Percentiles rank a stretch among this genome's conserved stretches.
These are phyloP conservation scores for Polyplosphaeria fusca DNA, from an alignment of 495 filamentous ascomycete genomes.

Conservation along the genomic window DNA sequence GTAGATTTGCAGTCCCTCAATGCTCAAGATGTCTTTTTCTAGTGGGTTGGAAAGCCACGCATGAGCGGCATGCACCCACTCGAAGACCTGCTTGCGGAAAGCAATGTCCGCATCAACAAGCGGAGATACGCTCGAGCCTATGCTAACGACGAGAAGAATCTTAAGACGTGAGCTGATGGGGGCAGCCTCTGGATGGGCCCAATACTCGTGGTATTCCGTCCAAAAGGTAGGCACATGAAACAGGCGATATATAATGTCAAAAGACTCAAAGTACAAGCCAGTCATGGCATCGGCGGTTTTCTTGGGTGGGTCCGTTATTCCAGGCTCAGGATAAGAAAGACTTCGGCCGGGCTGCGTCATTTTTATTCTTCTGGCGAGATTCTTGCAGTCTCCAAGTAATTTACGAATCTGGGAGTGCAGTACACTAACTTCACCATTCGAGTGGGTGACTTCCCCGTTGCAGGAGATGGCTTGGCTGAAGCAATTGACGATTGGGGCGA, in stretches of 20 bases:
- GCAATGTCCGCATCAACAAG: constrained; percentile 34
- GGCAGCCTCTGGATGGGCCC: constrained; percentile 42
- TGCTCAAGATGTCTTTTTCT: constrained; percentile 51
- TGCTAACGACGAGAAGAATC: constrained; percentile 53
- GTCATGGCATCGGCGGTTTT: constrained; percentile 49
- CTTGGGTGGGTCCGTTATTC: neutral
- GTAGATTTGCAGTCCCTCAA: constrained; percentile 49
- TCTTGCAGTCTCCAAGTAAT: neutral
- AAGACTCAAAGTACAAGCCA: constrained; percentile 54
- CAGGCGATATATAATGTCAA: constrained; percentile 57
- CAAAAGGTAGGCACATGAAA: constrained; percentile 58
- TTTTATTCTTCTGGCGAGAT: neutral
- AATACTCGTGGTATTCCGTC: constrained; percentile 52
- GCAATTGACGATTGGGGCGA: too few relatives aligned
- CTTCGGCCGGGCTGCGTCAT: neutral
- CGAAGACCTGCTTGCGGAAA: constrained; percentile 40
- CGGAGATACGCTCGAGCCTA: constrained; percentile 50
- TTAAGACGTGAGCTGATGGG: constrained; percentile 46
- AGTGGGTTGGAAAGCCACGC: constrained; percentile 54
- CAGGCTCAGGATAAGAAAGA: neutral
- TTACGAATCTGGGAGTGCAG: neutral
- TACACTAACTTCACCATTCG: too few relatives aligned
- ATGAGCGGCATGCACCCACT: constrained; percentile 58
- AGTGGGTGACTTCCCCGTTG: too few relatives aligned
- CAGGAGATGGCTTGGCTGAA: too few relatives aligned